Percentiles rank a stretch among this genome's conserved stretches.
phyloP scores from a whole-genome alignment of 1,284 basidiomycete species.

The Malassezia sympodialis region DNA sequence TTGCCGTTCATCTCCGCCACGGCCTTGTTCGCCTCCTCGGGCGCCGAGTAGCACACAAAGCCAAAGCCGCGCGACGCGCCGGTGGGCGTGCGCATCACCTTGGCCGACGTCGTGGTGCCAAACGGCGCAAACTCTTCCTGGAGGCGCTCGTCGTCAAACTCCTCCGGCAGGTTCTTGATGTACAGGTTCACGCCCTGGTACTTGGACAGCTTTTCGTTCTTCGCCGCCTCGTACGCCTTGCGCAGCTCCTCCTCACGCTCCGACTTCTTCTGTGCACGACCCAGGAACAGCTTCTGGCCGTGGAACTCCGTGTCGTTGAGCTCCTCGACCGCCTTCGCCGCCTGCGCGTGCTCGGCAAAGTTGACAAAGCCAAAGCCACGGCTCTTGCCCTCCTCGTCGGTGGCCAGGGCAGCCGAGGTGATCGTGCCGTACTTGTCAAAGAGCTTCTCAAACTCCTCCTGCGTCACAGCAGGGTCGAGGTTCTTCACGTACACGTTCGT shows the following conservation, averaged over 20 bases:
- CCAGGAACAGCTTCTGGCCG: conserved; percentile 86
- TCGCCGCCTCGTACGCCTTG: conserved; percentile 80
- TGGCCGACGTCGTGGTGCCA: conserved; percentile 93
- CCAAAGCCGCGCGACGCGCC: conserved; percentile 87
- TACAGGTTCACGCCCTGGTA: conserved; percentile 98
- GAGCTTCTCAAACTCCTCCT: conserved; percentile 76
- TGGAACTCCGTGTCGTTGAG: conserved; percentile 79
- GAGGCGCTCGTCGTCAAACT: conserved; percentile 48
- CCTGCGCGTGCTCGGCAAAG: conserved; percentile 83
- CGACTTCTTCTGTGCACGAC: conserved; percentile 95
- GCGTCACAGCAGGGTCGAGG: conserved; percentile 70
- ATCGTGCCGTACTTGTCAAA: conserved; percentile 73
- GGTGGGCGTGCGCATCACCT: conserved; percentile 85
- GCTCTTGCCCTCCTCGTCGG: conserved; percentile 66
- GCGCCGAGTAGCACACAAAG: conserved; percentile 97
- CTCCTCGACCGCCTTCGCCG: conserved; percentile 75
- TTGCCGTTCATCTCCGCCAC: conserved; percentile 99
- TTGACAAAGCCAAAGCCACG: conserved; percentile 99
- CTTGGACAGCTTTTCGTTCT: conserved; percentile 95
- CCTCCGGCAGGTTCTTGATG: conserved; percentile 72
- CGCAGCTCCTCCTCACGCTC: conserved; percentile 97
- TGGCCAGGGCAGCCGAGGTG: conserved; percentile 75
- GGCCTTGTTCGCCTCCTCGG: conserved; percentile 98
- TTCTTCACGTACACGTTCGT: conserved; percentile 99
- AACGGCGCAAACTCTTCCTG: conserved; percentile 77